Evolutionary conservation across 768 basidiomycete species (phyloP).

Genomic region (Mycena metata): DNA sequence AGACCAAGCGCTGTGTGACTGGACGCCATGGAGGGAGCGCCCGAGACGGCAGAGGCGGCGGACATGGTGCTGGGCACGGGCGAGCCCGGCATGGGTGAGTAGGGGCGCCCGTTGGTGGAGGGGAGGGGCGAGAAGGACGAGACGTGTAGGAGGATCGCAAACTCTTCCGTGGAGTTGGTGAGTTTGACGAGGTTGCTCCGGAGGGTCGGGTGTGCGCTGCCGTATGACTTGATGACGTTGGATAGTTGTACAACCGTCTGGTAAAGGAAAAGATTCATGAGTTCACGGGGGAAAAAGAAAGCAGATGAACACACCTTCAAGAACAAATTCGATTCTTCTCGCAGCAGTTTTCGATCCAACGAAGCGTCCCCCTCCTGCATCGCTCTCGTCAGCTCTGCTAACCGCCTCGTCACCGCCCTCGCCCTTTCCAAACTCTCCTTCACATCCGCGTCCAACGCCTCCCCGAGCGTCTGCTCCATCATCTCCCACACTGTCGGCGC

Average conservation of each 20-base stretch:
- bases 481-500: slow-evolving; percentile 88
- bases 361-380: slow-evolving; percentile 69
- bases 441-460: slow-evolving; percentile 61
- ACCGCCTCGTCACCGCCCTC: slow-evolving; percentile 70
- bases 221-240: slow-evolving; percentile 76
- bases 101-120: slow-evolving; percentile 56
- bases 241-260: slow-evolving; percentile 85
- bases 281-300: neutral
- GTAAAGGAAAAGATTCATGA: neutral
- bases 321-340: slow-evolving; percentile 85
- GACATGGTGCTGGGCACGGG: slow-evolving; percentile 42
- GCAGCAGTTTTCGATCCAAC: slow-evolving; percentile 71
- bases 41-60: slow-evolving; percentile 13
- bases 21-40: no score
- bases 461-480: slow-evolving; percentile 76
- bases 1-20: neutral
- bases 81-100: slow-evolving; percentile 68
- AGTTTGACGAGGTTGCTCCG: slow-evolving; percentile 81
- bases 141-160: slow-evolving; percentile 87
- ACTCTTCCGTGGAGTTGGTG: slow-evolving; percentile 88
- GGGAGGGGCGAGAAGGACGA: slow-evolving; percentile 80
- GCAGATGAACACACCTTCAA: slow-evolving; percentile 71
- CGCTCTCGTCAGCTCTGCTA: slow-evolving; percentile 70
- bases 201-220: slow-evolving; percentile 70
- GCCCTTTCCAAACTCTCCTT: slow-evolving; percentile 71